These are phyloP conservation scores for Boletellus sp. DNA, from an alignment of 1,284 basidiomycete genomes.

Conservation along the genomic window DNA sequence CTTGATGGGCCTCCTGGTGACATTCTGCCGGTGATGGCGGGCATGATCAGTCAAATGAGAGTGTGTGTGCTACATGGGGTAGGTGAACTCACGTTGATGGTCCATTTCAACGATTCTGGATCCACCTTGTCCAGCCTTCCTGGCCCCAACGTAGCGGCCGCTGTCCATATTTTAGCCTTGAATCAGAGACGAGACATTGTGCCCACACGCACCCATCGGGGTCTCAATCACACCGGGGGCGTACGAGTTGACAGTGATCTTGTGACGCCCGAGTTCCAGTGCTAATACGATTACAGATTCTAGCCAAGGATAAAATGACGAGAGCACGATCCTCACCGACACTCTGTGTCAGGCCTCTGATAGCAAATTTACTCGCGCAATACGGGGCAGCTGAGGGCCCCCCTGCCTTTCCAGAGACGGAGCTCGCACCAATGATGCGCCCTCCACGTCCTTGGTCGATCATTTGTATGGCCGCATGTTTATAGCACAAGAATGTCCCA, in stretches of 20 bases:
- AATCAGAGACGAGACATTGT: neutral
- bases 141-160: neutral
- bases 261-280: conserved; percentile 29
- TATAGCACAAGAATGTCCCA: neutral
- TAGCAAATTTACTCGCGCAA: conserved; percentile 31
- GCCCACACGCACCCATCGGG: conserved; percentile 15
- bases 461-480: conserved; percentile 28
- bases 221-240: conserved; percentile 17
- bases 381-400: conserved; percentile 6
- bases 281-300: conserved; percentile 6
- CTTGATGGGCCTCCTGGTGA: too few species aligned
- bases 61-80: neutral
- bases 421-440: conserved; percentile 33
- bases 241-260: conserved; percentile 23
- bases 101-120: conserved; percentile 1
- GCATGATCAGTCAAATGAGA: neutral
- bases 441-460: conserved; percentile 36
- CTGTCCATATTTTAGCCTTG: neutral
- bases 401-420: conserved; percentile 14
- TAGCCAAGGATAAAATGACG: neutral
- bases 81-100: conserved; percentile 1
- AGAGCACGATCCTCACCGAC: conserved; percentile 13
- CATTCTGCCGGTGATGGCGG: too few species aligned
- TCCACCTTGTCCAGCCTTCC: conserved; percentile 1
- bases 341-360: conserved; percentile 28